phyloP scores from a whole-genome alignment of 2,329 filamentous ascomycete species.

The Moelleriella libera region DNA sequence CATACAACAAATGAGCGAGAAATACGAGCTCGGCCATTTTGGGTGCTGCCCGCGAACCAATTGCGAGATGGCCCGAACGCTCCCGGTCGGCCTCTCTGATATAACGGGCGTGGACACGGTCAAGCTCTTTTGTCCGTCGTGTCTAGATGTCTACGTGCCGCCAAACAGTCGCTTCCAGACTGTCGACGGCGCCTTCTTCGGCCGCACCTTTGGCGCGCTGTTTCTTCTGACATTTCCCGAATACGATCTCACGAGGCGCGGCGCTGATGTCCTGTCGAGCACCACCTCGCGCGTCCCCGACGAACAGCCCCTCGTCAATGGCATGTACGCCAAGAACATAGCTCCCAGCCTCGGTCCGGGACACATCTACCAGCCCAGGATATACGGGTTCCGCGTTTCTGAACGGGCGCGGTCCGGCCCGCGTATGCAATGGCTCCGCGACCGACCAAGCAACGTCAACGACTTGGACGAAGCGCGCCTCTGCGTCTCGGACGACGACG shows the following conservation, averaged over 20 bases:
- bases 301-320: slow-evolving; percentile 56
- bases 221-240: slow-evolving; percentile 99
- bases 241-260: slow-evolving; percentile 69
- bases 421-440: slow-evolving; percentile 91
- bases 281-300: slow-evolving; percentile 18
- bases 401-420: slow-evolving; percentile 82
- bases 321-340: slow-evolving; percentile 74
- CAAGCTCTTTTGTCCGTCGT: slow-evolving; percentile 95
- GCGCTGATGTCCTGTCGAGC: slow-evolving; percentile 39
- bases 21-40: slow-evolving; percentile 95
- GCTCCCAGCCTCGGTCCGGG: slow-evolving; percentile 70
- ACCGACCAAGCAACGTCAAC: slow-evolving; percentile 64
- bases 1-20: slow-evolving; percentile 98
- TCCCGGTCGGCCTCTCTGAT: slow-evolving; percentile 88
- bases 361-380: slow-evolving; percentile 85
- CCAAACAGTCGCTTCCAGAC: slow-evolving; percentile 96
- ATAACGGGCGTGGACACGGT: slow-evolving; percentile 94
- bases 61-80: slow-evolving; percentile 78
- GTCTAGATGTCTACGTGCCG: slow-evolving; percentile 91
- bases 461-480: slow-evolving; percentile 69
- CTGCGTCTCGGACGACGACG: slow-evolving; percentile 40
- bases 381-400: slow-evolving; percentile 92
- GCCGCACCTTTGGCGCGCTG: slow-evolving; percentile 88
- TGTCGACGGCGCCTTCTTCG: slow-evolving; percentile 96
- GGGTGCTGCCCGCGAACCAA: slow-evolving; percentile 88